phyloP scores from a whole-genome alignment of 176 grass and related monocot species.

The Oryza brachyantha region DNA sequence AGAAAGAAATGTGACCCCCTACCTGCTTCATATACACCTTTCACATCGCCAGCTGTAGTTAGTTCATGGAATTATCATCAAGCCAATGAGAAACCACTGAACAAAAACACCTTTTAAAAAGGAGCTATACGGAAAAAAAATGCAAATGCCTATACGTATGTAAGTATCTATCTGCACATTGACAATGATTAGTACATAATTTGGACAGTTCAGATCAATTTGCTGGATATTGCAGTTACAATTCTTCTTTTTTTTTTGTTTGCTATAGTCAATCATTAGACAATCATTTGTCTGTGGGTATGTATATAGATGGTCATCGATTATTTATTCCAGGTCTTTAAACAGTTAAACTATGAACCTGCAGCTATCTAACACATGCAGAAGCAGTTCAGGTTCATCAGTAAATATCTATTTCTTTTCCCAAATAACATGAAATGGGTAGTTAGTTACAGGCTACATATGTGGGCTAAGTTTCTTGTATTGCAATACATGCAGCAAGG shows the following conservation, averaged over 20 bases:
- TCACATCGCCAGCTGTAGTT: constrained; percentile 29
- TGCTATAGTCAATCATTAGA: constrained; percentile 39
- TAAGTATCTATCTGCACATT: constrained; percentile 16
- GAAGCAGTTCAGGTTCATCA: constrained; percentile 28
- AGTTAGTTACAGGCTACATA: constrained; percentile 42
- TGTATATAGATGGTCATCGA: constrained; percentile 1
- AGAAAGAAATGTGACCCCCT: constrained; percentile 32
- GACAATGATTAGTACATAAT: constrained; percentile 42
- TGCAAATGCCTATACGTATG: neutral
- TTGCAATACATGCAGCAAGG: constrained; percentile 43
- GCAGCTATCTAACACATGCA: constrained; percentile 34
- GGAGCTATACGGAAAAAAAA: neutral
- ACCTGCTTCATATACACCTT: constrained; percentile 33
- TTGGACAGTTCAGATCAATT: constrained; percentile 34
- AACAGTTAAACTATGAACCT: constrained; percentile 16
- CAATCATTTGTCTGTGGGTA: constrained; percentile 23
- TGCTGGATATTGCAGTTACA: constrained; percentile 19
- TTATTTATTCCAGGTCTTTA: neutral
- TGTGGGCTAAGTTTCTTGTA: constrained; percentile 42
- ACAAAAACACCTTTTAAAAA: neutral
- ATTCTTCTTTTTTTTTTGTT: neutral
- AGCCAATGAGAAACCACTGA: constrained; percentile 8
- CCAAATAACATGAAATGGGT: constrained; percentile 16
- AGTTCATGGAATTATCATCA: constrained; percentile 26
- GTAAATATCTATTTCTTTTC: constrained; percentile 20